Evolutionary conservation across 768 basidiomycete genomes (phyloP).

Genomic region (Suillus placidus): DNA sequence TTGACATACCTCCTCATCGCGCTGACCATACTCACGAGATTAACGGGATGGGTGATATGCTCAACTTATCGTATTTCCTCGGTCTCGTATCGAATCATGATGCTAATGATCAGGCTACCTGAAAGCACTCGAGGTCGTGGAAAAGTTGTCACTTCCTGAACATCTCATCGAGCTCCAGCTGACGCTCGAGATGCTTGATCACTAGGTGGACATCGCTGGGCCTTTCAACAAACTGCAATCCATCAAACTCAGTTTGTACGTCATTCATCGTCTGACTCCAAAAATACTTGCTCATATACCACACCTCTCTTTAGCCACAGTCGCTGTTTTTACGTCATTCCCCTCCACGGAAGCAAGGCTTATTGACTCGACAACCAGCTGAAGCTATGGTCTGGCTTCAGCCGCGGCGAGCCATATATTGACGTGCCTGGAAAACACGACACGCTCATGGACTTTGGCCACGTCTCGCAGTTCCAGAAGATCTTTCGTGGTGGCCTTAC

Average conservation of each 20-base stretch:
- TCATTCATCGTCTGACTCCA: not conserved
- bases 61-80: slow-evolving; percentile 43
- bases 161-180: too few relatives aligned
- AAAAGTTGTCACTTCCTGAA: too few relatives aligned
- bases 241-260: slow-evolving; percentile 28
- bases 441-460: slow-evolving; percentile 34
- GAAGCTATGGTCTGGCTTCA: slow-evolving; percentile 26
- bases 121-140: not conserved
- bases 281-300: slow-evolving; percentile 7
- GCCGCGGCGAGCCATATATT: slow-evolving; percentile 24
- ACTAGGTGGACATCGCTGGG: slow-evolving; percentile 32
- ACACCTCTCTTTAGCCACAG: slow-evolving; percentile 12
- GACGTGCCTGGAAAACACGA: slow-evolving; percentile 33
- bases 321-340: slow-evolving; percentile 33
- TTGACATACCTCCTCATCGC: slow-evolving; percentile 40
- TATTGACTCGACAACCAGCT: slow-evolving; percentile 32
- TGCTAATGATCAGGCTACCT: too few relatives aligned
- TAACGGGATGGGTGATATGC: slow-evolving; percentile 41
- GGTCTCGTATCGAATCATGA: too few relatives aligned
- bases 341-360: slow-evolving; percentile 27
- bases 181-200: slow-evolving; percentile 27
- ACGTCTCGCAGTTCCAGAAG: slow-evolving; percentile 32
- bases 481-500: slow-evolving; percentile 28
- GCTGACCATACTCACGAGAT: slow-evolving; percentile 45
- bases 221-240: slow-evolving; percentile 33